Evolutionary conservation across 2,329 filamentous ascomycete genomes (phyloP).

Genomic region (Emericellopsis atlantica): DNA sequence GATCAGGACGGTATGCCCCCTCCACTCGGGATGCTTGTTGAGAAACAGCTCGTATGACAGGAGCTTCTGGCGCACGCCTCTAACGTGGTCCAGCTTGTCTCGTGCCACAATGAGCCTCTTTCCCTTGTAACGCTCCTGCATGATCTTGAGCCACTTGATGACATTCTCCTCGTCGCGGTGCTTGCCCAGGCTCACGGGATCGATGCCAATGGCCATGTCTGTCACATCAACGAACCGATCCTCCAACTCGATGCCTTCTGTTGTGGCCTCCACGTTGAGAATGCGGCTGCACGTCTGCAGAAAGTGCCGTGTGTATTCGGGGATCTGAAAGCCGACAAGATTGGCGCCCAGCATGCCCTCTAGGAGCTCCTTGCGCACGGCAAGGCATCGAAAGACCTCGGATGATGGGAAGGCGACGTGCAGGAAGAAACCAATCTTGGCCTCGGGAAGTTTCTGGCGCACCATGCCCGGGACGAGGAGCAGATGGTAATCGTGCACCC

Average conservation of each 20-base stretch:
- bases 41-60: slow-evolving; percentile 87
- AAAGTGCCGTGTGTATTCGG: slow-evolving; percentile 89
- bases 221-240: slow-evolving; percentile 87
- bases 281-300: slow-evolving; percentile 90
- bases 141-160: slow-evolving; percentile 62
- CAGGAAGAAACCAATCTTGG: slow-evolving; percentile 91
- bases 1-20: slow-evolving; percentile 77
- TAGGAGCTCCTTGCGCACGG: slow-evolving; percentile 73
- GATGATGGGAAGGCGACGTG: slow-evolving; percentile 94
- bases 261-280: slow-evolving; percentile 78
- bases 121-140: slow-evolving; percentile 73
- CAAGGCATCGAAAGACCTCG: slow-evolving; percentile 86
- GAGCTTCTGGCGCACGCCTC: slow-evolving; percentile 87
- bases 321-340: slow-evolving; percentile 84
- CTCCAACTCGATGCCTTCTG: slow-evolving; percentile 79
- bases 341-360: slow-evolving; percentile 91
- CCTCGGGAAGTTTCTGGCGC: slow-evolving; percentile 78
- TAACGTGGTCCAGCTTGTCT: slow-evolving; percentile 87
- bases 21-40: slow-evolving; percentile 85
- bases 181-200: slow-evolving; percentile 61
- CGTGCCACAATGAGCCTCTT: slow-evolving; percentile 87
- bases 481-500: slow-evolving; percentile 93
- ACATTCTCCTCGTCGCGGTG: slow-evolving; percentile 65
- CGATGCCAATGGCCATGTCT: slow-evolving; percentile 80
- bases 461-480: slow-evolving; percentile 82